Percentiles rank a stretch among this genome's conserved stretches.
These are phyloP conservation scores for Dictyostelium intermedium DNA, from an alignment of 78 protist genomes.

Conservation along the genomic window DNA sequence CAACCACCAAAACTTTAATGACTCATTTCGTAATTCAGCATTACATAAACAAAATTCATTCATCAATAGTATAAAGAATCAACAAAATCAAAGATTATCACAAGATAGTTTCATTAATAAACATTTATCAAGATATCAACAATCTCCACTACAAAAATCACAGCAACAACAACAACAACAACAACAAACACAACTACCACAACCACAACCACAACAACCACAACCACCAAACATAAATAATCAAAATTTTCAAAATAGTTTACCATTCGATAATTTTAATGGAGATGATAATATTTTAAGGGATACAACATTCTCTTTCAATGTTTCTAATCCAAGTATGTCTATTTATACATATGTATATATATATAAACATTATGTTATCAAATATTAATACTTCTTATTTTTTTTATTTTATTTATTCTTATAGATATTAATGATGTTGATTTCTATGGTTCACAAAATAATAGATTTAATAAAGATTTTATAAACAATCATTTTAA, in stretches of 20 bases:
- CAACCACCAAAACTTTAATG: neutral
- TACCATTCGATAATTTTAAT: neutral
- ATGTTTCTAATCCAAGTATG: slow-evolving; percentile 30
- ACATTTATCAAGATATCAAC: neutral
- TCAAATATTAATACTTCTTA: neutral
- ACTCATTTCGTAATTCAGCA: neutral
- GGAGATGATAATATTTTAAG: neutral
- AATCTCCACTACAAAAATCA: neutral
- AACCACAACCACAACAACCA: neutral
- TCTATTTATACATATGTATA: neutral
- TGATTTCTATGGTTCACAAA: slow-evolving; percentile 23
- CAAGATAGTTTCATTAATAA: slow-evolving; percentile 16
- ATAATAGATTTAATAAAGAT: neutral
- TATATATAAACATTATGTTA: neutral
- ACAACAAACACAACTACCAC: neutral
- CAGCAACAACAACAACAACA: neutral
- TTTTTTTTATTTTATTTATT: neutral
- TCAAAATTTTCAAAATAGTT: neutral
- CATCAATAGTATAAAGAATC: neutral
- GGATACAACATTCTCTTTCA: neutral
- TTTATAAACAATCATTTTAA: neutral
- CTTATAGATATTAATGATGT: neutral
- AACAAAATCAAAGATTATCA: slow-evolving; percentile 5
- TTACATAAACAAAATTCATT: slow-evolving; percentile 15
- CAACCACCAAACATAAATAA: neutral